Evolutionary conservation across 2,329 filamentous ascomycete genomes (phyloP).

Genomic region (Alternaria sp.): DNA sequence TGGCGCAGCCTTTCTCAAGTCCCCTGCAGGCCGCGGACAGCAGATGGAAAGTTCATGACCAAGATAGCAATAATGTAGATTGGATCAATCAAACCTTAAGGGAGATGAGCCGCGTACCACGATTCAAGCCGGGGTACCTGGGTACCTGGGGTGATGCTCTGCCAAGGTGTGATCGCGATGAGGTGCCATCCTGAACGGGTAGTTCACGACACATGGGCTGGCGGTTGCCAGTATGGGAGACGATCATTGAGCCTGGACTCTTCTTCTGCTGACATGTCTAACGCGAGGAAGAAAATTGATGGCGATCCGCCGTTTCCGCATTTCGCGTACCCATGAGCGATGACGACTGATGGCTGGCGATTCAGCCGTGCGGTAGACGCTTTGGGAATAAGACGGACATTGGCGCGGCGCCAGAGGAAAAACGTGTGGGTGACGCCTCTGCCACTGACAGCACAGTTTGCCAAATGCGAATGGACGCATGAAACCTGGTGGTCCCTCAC

Average conservation of each 20-base stretch:
- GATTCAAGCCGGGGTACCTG: neutral
- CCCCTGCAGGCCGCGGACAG: conserved; percentile 14
- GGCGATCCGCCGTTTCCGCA: conserved; percentile 17
- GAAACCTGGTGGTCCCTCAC: conserved; percentile 20
- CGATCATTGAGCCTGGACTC: conserved; percentile 17
- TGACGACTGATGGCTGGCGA: conserved; percentile 23
- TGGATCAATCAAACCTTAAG: conserved; percentile 21
- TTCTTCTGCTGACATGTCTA: neutral
- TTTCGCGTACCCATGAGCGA: conserved; percentile 12
- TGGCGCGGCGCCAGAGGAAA: conserved; percentile 20
- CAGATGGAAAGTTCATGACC: conserved; percentile 16
- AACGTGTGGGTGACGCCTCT: conserved; percentile 22
- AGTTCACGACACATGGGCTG: conserved; percentile 11
- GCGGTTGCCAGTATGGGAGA: conserved; percentile 1
- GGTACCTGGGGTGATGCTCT: neutral
- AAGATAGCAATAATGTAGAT: conserved; percentile 13
- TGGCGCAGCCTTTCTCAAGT: conserved; percentile 22
- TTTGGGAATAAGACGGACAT: conserved; percentile 20
- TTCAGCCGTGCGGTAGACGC: conserved; percentile 25
- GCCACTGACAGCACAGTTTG: conserved; percentile 28
- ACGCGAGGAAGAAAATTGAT: conserved; percentile 13
- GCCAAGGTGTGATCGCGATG: conserved; percentile 1
- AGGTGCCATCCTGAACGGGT: conserved; percentile 6
- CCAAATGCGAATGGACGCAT: conserved; percentile 32
- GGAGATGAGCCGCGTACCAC: conserved; percentile 7